Conservation (phyloP, 768 basidiomycete genomes). For the Pholiota conissans region DNA sequence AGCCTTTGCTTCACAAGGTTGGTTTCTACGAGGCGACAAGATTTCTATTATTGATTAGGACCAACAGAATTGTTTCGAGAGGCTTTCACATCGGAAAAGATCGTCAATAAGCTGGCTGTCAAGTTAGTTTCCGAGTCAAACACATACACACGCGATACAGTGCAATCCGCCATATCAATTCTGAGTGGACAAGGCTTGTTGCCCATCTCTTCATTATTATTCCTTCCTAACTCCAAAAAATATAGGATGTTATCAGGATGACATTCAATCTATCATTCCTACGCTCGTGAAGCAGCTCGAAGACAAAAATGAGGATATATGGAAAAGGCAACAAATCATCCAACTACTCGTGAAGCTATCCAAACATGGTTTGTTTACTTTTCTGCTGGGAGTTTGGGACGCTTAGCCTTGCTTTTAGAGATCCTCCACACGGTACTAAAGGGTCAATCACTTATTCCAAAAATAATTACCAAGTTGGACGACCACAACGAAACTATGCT, state of each 20-base stretch:
- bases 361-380: not conserved
- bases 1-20: not conserved
- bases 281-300: not conserved
- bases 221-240: no score
- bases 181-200: not conserved
- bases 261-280: not conserved
- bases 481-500: no score
- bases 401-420: no score
- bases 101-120: not conserved
- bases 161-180: not conserved
- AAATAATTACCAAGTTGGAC: no score
- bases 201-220: not conserved
- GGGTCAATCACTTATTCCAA: no score
- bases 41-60: no score
- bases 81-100: not conserved
- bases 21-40: not conserved
- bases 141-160: not conserved
- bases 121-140: not conserved
- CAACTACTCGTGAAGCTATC: not conserved
- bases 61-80: not conserved
- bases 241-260: not conserved
- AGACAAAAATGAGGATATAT: not conserved
- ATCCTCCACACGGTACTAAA: no score
- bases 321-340: not conserved
- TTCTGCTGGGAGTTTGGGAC: not conserved